These are phyloP conservation scores for Spiromastix sp. DNA, from an alignment of 2,329 filamentous ascomycete species.

Conservation along the genomic window DNA sequence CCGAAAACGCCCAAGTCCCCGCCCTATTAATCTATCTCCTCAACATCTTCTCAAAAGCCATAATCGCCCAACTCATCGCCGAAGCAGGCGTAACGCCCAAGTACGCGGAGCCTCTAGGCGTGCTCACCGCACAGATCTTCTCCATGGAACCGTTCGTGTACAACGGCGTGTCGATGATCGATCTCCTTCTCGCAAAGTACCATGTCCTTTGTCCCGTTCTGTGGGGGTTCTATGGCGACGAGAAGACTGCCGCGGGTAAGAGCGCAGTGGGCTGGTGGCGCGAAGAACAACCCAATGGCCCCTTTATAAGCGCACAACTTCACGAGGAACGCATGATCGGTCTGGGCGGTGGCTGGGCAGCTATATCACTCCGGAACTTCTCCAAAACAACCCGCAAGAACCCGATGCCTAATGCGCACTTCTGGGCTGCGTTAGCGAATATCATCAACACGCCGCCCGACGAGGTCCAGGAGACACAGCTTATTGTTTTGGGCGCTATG, in stretches of 20 bases:
- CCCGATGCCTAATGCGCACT: conserved; percentile 67
- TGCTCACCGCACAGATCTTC: conserved; percentile 65
- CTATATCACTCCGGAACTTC: conserved; percentile 75
- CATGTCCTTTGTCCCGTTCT: conserved; percentile 71
- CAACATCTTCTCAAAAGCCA: conserved; percentile 63
- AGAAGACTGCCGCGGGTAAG: conserved; percentile 60
- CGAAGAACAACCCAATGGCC: conserved; percentile 37
- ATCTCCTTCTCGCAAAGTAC: conserved; percentile 77
- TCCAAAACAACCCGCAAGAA: conserved; percentile 57
- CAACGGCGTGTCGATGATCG: conserved; percentile 59
- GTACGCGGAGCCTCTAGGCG: conserved; percentile 68
- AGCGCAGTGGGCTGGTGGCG: conserved; percentile 63
- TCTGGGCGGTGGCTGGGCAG: conserved; percentile 71
- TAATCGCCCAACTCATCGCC: conserved; percentile 59
- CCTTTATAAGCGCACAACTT: conserved; percentile 56
- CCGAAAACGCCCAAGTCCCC: conserved; percentile 45
- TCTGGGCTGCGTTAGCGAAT: conserved; percentile 68
- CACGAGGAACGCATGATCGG: conserved; percentile 79
- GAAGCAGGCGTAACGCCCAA: conserved; percentile 55
- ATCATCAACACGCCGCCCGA: conserved; percentile 64
- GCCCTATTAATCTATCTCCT: conserved; percentile 63
- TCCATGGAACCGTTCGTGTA: conserved; percentile 57
- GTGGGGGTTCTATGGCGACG: conserved; percentile 70
- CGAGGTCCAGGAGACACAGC: conserved; percentile 63
- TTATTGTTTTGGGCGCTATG: conserved; percentile 59